A percentile compares a stretch with the other conserved stretches of the same genome.
phyloP scores from a whole-genome alignment of 2,329 filamentous ascomycete genomes.

The Pezicula carpinea region DNA sequence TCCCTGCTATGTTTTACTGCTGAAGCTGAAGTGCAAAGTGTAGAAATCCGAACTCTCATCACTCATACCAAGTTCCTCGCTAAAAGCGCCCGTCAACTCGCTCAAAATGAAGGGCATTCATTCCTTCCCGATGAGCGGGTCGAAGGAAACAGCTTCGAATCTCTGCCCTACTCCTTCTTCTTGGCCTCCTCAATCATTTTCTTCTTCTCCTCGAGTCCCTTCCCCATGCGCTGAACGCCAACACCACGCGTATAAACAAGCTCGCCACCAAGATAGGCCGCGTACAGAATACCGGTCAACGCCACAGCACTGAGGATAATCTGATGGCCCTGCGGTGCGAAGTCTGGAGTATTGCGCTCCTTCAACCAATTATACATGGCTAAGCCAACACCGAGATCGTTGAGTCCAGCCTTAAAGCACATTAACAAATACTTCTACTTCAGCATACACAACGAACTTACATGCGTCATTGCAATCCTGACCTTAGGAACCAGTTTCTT shows the following conservation, averaged over 20 bases:
- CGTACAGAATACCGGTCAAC: slow-evolving; percentile 3
- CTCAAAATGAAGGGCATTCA: no score
- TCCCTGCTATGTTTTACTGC: no score
- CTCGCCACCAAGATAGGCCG: slow-evolving; percentile 11
- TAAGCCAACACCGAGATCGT: slow-evolving; percentile 9
- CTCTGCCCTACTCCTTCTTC: neutral
- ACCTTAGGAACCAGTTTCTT: slow-evolving; percentile 6
- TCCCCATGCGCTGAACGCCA: slow-evolving; percentile 14
- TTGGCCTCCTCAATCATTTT: neutral
- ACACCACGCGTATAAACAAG: slow-evolving; percentile 13
- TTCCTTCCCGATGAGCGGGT: no score
- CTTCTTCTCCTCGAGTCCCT: slow-evolving; percentile 8
- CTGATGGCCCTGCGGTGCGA: slow-evolving; percentile 1
- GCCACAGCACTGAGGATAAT: slow-evolving; percentile 4
- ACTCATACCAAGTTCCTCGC: no score
- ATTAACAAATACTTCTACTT: neutral
- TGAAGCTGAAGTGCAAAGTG: no score
- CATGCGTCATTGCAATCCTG: slow-evolving; percentile 9
- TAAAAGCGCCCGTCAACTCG: no score
- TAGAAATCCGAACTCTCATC: no score
- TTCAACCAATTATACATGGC: slow-evolving; percentile 10
- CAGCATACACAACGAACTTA: neutral
- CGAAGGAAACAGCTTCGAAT: no score
- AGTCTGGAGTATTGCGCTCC: neutral
- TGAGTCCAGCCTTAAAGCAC: slow-evolving; percentile 5